Conservation (phyloP, 2,329 filamentous ascomycete genomes). For the Aspergillus udagawae region DNA sequence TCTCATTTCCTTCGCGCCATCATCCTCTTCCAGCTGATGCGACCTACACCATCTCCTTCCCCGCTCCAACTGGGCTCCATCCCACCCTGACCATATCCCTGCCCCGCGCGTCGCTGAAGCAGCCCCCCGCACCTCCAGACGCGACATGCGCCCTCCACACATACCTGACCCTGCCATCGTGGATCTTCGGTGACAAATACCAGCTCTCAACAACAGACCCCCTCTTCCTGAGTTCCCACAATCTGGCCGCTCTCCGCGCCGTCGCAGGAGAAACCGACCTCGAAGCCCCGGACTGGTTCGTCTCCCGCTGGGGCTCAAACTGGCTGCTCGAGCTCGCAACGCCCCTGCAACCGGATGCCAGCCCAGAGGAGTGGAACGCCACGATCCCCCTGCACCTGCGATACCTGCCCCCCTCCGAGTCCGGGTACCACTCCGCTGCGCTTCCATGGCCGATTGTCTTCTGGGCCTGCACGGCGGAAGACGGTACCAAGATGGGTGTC, state of each 20-base stretch:
- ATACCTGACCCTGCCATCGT: conserved; percentile 76
- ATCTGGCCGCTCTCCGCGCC: conserved; percentile 64
- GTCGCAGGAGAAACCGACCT: conserved; percentile 77
- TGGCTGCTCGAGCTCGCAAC: conserved; percentile 69
- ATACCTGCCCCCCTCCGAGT: conserved; percentile 64
- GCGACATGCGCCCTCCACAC: conserved; percentile 69
- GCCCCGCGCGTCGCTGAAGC: conserved; percentile 46
- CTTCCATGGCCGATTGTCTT: conserved; percentile 81
- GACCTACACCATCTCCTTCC: conserved; percentile 61
- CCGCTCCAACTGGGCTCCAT: conserved; percentile 74
- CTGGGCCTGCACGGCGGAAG: conserved; percentile 73
- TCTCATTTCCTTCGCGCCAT: conserved; percentile 80
- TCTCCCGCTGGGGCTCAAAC: conserved; percentile 72
- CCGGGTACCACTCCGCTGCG: conserved; percentile 53
- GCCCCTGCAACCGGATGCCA: conserved; percentile 33
- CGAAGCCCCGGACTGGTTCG: conserved; percentile 81
- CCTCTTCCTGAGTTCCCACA: conserved; percentile 76
- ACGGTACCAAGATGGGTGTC: conserved; percentile 60
- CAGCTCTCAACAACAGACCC: conserved; percentile 59
- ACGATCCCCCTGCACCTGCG: conserved; percentile 77
- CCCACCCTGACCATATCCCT: conserved; percentile 71
- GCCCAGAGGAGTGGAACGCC: conserved; percentile 29
- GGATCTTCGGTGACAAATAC: conserved; percentile 82
- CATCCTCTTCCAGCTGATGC: conserved; percentile 50
- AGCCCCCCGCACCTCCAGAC: conserved; percentile 44